phyloP scores from a whole-genome alignment of 2,329 filamentous ascomycete species.

The Pseudogymnoascus sp. region DNA sequence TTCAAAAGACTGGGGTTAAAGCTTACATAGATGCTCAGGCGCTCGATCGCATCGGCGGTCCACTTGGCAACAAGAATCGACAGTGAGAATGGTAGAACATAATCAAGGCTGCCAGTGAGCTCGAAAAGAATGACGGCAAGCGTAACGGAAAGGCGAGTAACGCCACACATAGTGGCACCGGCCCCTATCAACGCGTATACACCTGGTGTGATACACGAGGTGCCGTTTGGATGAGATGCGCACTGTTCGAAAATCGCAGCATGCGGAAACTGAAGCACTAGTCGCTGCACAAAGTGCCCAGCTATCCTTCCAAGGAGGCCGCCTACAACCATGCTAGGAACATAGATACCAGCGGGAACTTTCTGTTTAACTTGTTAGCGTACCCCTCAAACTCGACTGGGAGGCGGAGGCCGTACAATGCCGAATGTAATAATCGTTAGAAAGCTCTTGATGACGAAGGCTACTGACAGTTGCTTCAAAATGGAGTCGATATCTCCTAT shows the following conservation, averaged over 20 bases:
- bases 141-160: slow-evolving; percentile 87
- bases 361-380: slow-evolving; percentile 46
- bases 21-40: slow-evolving; percentile 81
- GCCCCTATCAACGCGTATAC: slow-evolving; percentile 93
- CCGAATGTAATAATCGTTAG: slow-evolving; percentile 90
- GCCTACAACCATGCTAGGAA: slow-evolving; percentile 97
- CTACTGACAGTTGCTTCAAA: slow-evolving; percentile 63
- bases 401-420: slow-evolving; percentile 48
- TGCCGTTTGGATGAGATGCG: slow-evolving; percentile 57
- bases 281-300: slow-evolving; percentile 77
- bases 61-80: slow-evolving; percentile 94
- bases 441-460: slow-evolving; percentile 84
- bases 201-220: slow-evolving; percentile 89
- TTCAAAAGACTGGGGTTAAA: not conserved
- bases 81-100: slow-evolving; percentile 90
- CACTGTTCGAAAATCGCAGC: slow-evolving; percentile 72
- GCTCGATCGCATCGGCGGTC: slow-evolving; percentile 93
- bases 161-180: slow-evolving; percentile 95
- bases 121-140: slow-evolving; percentile 94
- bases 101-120: slow-evolving; percentile 87
- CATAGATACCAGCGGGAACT: slow-evolving; percentile 93
- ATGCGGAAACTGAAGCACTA: slow-evolving; percentile 67
- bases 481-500: slow-evolving; percentile 73
- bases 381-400: not conserved
- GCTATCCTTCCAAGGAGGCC: slow-evolving; percentile 84